Conservation (phyloP, 208 protist species). For the Blastocrithidia nonstop region DNA sequence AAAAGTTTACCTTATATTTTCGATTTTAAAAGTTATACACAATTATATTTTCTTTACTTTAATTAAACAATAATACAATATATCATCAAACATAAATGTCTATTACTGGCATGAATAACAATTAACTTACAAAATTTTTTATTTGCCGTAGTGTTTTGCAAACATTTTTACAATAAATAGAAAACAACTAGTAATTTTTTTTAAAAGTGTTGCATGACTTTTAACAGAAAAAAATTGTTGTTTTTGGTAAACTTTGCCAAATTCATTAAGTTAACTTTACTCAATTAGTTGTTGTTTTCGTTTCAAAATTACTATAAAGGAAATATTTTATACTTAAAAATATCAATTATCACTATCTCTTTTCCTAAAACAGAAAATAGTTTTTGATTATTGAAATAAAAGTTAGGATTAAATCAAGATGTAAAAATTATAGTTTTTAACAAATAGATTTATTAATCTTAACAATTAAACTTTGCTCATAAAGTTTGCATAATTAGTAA, state of each 20-base stretch:
- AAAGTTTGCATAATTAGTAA: no score
- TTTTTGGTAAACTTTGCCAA: not conserved
- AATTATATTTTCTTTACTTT: no score
- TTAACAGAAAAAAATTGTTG: not conserved
- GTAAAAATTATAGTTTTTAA: conserved; percentile 1
- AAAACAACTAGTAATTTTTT: no score
- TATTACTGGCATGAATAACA: no score
- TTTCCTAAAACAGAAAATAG: not conserved
- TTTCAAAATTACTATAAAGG: conserved; percentile 1
- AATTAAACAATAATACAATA: no score
- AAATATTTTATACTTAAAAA: not conserved
- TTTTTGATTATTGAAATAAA: not conserved
- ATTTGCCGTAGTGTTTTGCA: no score
- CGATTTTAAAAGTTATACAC: no score
- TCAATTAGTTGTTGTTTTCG: conserved; percentile 2
- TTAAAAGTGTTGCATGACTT: no score
- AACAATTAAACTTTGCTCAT: not conserved
- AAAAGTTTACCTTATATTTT: no score
- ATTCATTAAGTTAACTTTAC: conserved; percentile 9
- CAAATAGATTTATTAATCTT: not conserved
- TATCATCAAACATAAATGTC: no score
- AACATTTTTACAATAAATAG: no score
- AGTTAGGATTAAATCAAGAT: not conserved
- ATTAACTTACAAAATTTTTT: no score
- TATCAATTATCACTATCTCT: conserved; percentile 1